These are phyloP conservation scores for Aspergillus cristatus DNA, from an alignment of 495 filamentous ascomycete species.

Conservation along the genomic window DNA sequence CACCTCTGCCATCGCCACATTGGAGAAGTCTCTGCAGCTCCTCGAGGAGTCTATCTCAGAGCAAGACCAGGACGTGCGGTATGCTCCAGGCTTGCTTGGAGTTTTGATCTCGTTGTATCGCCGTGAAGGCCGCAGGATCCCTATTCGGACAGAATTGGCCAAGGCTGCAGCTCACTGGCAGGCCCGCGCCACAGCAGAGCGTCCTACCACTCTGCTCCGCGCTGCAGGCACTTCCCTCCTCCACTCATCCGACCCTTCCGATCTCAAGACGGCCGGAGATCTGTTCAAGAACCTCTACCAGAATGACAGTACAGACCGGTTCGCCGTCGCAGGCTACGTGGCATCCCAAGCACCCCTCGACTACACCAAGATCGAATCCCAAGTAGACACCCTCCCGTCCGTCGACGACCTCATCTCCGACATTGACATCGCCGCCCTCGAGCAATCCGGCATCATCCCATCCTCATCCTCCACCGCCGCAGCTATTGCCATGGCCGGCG, in stretches of 20 bases:
- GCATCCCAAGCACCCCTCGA: constrained; percentile 69
- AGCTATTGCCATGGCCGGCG: constrained; percentile 29
- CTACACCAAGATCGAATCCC: constrained; percentile 47
- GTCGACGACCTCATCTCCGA: constrained; percentile 55
- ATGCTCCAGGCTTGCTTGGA: constrained; percentile 79
- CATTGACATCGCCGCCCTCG: constrained; percentile 59
- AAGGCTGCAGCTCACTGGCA: constrained; percentile 81
- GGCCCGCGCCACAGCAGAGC: constrained; percentile 30
- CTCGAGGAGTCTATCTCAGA: constrained; percentile 59
- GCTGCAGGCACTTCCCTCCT: constrained; percentile 75
- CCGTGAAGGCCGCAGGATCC: constrained; percentile 63
- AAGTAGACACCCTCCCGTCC: constrained; percentile 55
- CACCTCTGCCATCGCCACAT: constrained; percentile 60
- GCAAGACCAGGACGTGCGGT: constrained; percentile 59
- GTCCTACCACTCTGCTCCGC: constrained; percentile 53
- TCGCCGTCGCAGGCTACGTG: constrained; percentile 69
- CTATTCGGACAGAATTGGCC: constrained; percentile 60
- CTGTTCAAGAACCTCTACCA: constrained; percentile 63
- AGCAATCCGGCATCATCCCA: constrained; percentile 66
- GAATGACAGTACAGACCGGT: constrained; percentile 51
- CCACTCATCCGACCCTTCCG: constrained; percentile 55
- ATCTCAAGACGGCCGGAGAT: constrained; percentile 58
- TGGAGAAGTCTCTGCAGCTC: constrained; percentile 64
- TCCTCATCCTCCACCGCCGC: constrained; percentile 29
- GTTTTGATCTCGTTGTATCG: constrained; percentile 74